Conservation (phyloP, 345 rosid genomes). For the Eucalyptus erythrocorys region DNA sequence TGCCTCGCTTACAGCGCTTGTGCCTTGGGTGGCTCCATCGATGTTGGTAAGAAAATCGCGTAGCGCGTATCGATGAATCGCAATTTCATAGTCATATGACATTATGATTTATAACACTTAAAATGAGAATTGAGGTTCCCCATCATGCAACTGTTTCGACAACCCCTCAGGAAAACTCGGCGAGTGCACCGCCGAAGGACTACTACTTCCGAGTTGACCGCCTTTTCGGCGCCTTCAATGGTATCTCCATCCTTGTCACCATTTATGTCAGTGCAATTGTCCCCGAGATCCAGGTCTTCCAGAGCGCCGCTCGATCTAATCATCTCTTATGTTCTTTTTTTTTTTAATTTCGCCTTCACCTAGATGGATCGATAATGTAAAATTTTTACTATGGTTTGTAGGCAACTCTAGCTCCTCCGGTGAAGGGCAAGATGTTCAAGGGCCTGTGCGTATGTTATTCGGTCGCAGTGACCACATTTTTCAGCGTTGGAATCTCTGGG, state of each 20-base stretch:
- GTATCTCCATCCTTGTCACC: conserved; percentile 31
- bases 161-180: conserved; percentile 25
- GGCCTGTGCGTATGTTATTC: conserved; percentile 38
- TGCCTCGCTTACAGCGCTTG: conserved; percentile 35
- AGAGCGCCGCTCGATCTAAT: background rate
- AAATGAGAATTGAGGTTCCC: background rate
- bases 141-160: background rate
- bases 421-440: conserved; percentile 56
- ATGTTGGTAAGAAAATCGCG: conserved; percentile 8
- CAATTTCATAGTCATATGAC: background rate
- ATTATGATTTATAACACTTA: background rate
- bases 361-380: background rate
- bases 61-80: background rate
- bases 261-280: conserved; percentile 40
- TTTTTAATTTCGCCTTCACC: background rate
- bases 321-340: background rate
- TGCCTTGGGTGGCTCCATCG: conserved; percentile 20
- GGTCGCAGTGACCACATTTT: conserved; percentile 18
- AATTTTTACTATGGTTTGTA: background rate
- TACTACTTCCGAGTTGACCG: conserved; percentile 11
- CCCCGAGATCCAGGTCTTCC: conserved; percentile 45
- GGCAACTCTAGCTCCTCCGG: conserved; percentile 52
- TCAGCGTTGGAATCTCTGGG: conserved; percentile 38
- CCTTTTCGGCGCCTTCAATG: conserved; percentile 28
- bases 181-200: conserved; percentile 20